These are phyloP conservation scores for Phytopythium vexans DNA, from an alignment of 352 stramenopile genomes.

Conservation along the genomic window DNA sequence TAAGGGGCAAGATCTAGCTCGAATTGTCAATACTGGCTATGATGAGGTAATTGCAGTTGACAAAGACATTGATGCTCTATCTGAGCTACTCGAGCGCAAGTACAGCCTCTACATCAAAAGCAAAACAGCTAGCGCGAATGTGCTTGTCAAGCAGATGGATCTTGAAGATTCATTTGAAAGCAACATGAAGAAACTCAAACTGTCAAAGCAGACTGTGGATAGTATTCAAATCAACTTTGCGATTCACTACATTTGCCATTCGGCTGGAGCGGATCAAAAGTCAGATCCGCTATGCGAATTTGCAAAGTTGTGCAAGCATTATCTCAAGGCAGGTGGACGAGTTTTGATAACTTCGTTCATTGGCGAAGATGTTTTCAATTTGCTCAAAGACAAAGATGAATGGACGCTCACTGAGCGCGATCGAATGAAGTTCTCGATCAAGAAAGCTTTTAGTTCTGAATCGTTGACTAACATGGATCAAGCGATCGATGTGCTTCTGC, in stretches of 20 bases:
- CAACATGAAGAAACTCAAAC: neutral
- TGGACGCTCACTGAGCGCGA: no score
- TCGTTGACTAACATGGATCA: no score
- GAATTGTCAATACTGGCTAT: neutral
- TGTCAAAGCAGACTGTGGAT: neutral
- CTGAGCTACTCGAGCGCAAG: neutral
- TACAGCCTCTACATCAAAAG: neutral
- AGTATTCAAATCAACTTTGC: constrained; percentile 2
- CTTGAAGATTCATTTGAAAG: neutral
- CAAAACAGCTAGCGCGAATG: neutral
- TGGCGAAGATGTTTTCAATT: constrained; percentile 1
- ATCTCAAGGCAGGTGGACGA: neutral
- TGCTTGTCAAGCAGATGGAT: neutral
- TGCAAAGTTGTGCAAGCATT: neutral
- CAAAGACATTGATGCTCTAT: neutral
- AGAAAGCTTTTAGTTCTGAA: no score
- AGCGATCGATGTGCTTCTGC: constrained; percentile 1
- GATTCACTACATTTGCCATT: constrained; percentile 1
- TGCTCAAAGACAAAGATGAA: neutral
- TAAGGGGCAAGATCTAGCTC: neutral
- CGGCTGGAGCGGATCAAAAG: neutral
- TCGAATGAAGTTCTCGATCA: neutral
- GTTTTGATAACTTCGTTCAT: constrained; percentile 1
- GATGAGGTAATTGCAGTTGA: neutral
- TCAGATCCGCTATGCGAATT: constrained; percentile 1